Evolutionary conservation across 345 rosid species (phyloP).

Genomic region (Dovyalis caffra): DNA sequence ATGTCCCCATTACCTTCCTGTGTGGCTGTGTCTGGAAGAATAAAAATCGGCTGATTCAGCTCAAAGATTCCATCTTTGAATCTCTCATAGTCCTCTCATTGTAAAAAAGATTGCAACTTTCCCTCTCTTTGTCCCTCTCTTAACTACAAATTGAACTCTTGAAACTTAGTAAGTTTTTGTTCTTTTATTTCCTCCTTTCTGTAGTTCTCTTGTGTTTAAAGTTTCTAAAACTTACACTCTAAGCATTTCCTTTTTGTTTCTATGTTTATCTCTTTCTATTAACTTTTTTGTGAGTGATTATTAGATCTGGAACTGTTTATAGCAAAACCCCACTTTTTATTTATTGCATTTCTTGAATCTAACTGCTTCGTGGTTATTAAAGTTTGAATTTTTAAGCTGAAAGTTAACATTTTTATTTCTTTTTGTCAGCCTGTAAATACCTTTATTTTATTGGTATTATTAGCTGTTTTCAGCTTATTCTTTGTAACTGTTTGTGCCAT

Average conservation of each 20-base stretch:
- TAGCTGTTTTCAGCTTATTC: not conserved
- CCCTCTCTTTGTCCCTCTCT: not conserved
- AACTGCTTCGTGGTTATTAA: not conserved
- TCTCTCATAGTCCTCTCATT: not conserved
- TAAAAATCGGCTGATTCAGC: conserved; percentile 6
- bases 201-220: conserved; percentile 39
- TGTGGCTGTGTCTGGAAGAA: not conserved
- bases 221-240: conserved; percentile 36
- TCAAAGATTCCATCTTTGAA: not conserved
- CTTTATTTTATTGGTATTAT: conserved; percentile 2
- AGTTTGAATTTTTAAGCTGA: conserved; percentile 6
- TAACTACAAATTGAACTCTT: not conserved
- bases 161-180: not conserved
- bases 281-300: conserved; percentile 11
- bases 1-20: not conserved
- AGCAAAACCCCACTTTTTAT: conserved; percentile 25
- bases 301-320: conserved; percentile 39
- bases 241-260: conserved; percentile 27
- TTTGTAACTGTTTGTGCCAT: not conserved
- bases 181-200: not conserved
- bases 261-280: not conserved
- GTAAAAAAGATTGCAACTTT: not conserved
- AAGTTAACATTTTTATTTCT: conserved; percentile 22
- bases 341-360: conserved; percentile 24
- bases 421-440: conserved; percentile 22